phyloP scores from a whole-genome alignment of 116 monocot genomes.

The Cymodocea nodosa region DNA sequence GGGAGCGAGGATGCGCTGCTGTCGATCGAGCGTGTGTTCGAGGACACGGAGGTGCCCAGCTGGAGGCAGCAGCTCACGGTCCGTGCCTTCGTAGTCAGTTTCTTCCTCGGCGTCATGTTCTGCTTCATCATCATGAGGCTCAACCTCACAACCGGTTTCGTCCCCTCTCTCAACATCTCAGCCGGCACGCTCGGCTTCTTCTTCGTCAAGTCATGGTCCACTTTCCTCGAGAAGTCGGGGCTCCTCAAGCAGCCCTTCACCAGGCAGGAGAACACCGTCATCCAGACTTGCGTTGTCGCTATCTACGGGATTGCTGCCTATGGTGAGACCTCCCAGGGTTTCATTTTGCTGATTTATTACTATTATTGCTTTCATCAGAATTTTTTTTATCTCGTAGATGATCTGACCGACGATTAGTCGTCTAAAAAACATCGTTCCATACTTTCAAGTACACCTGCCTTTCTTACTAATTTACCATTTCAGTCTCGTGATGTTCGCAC shows the following conservation, averaged over 20 bases:
- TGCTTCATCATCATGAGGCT: slow-evolving; percentile 51
- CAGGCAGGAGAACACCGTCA: slow-evolving; percentile 82
- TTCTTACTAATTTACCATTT: no score
- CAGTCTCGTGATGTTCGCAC: no score
- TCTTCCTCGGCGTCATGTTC: slow-evolving; percentile 28
- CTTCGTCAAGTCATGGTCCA: slow-evolving; percentile 49
- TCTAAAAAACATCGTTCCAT: no score
- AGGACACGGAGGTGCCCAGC: slow-evolving; percentile 17
- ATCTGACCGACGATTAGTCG: neutral
- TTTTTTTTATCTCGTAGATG: no score
- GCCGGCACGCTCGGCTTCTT: slow-evolving; percentile 60
- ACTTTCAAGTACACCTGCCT: no score
- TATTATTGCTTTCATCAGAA: neutral
- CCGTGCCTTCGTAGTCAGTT: slow-evolving; percentile 34
- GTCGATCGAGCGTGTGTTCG: slow-evolving; percentile 30
- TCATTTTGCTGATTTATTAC: neutral
- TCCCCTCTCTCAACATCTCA: slow-evolving; percentile 50
- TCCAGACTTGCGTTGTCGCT: slow-evolving; percentile 82
- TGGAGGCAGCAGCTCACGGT: slow-evolving; percentile 46
- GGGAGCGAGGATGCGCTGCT: no score
- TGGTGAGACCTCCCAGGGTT: slow-evolving; percentile 17
- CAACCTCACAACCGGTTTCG: slow-evolving; percentile 45
- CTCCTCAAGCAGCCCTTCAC: slow-evolving; percentile 47
- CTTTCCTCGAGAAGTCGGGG: slow-evolving; percentile 24
- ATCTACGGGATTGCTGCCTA: slow-evolving; percentile 57